phyloP scores from a whole-genome alignment of 331 rosid species.

The Rosa hybrid region DNA sequence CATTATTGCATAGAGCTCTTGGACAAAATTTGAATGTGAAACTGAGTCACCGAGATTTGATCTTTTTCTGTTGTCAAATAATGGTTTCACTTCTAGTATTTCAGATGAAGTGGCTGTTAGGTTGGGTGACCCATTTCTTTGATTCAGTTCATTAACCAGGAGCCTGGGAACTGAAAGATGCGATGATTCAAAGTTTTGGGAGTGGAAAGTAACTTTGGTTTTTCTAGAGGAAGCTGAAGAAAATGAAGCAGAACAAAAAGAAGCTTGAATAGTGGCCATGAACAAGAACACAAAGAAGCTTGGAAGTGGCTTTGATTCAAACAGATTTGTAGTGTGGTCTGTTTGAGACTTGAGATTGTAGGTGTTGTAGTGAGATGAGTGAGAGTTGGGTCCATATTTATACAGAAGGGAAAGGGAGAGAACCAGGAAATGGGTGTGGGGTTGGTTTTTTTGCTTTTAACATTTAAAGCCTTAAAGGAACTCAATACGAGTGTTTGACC shows the following conservation, averaged over 20 bases:
- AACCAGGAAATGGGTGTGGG: neutral
- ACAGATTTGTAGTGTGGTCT: neutral
- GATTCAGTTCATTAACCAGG: slow-evolving; percentile 1
- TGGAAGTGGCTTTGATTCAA: slow-evolving; percentile 24
- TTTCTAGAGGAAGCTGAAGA: slow-evolving; percentile 19
- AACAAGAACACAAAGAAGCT: slow-evolving; percentile 3
- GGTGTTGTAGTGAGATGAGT: slow-evolving; percentile 9
- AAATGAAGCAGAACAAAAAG: neutral
- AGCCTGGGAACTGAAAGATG: slow-evolving; percentile 14
- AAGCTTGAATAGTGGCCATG: slow-evolving; percentile 35
- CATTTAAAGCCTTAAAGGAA: neutral
- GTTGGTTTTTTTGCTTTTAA: neutral
- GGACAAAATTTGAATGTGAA: slow-evolving; percentile 17
- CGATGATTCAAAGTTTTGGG: slow-evolving; percentile 14
- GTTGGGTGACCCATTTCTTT: slow-evolving; percentile 7
- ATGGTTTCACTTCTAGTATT: neutral
- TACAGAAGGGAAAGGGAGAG: neutral
- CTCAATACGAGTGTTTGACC: slow-evolving; percentile 7
- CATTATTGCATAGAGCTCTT: slow-evolving; percentile 48
- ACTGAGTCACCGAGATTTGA: neutral
- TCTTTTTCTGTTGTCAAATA: neutral
- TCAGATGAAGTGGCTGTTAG: slow-evolving; percentile 14
- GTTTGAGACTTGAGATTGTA: neutral
- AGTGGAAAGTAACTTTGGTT: slow-evolving; percentile 12
- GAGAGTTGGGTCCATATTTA: neutral